Conservation (phyloP, 345 rosid species). For the Populus euphratica region DNA sequence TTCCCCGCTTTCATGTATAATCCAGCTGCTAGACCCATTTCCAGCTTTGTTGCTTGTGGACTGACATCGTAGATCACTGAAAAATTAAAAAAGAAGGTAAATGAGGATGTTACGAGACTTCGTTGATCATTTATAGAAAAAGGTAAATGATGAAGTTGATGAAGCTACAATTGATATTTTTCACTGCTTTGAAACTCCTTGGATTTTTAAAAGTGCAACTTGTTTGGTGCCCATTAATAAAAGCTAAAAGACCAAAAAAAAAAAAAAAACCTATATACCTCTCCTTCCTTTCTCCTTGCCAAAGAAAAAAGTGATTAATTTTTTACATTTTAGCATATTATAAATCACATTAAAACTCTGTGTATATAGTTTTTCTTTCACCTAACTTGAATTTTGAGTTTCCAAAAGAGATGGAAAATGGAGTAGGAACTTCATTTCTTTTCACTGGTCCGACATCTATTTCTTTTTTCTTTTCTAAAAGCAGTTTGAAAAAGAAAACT, state of each 20-base stretch:
- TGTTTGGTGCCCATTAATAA: not conserved
- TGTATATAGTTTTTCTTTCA: not conserved
- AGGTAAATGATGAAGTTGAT: not conserved
- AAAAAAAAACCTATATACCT: not conserved
- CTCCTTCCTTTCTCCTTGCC: not conserved
- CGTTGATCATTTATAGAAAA: not conserved
- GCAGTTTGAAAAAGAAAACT: not conserved
- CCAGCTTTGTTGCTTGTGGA: slow-evolving; percentile 42
- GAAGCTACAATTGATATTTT: not conserved
- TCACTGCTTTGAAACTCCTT: not conserved
- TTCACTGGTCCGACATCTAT: not conserved
- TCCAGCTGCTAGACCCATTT: slow-evolving; percentile 35
- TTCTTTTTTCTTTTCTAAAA: not conserved
- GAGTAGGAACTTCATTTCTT: not conserved
- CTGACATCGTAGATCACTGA: slow-evolving; percentile 38
- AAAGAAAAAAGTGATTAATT: not conserved
- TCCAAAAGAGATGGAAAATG: slow-evolving; percentile 5
- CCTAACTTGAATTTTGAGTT: slow-evolving; percentile 10
- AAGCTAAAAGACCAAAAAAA: slow-evolving; percentile 3
- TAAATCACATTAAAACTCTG: not conserved
- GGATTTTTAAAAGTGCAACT: not conserved
- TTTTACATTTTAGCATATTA: not conserved
- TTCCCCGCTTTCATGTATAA: slow-evolving; percentile 30
- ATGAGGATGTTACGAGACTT: not conserved
- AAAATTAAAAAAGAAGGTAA: not conserved